Evolutionary conservation across 2,329 filamentous ascomycete genomes (phyloP).

Genomic region (Fusarium sulawesiense): DNA sequence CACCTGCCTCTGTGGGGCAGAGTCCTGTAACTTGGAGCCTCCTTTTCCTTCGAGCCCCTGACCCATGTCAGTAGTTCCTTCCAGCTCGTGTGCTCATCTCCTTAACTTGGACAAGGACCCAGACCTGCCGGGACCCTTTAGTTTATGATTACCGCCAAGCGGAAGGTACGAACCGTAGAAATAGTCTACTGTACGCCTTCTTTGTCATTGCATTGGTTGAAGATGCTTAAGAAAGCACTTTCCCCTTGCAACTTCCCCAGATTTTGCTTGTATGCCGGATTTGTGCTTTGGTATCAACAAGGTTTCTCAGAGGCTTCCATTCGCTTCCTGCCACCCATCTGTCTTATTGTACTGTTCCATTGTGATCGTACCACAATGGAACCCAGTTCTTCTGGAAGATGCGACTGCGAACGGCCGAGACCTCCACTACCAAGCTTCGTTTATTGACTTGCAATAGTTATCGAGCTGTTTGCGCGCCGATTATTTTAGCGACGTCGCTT

Average conservation of each 20-base stretch:
- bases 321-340: conserved; percentile 13
- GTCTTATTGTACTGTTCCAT: not conserved
- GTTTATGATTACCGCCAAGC: conserved; percentile 2
- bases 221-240: not conserved
- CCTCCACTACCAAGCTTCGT: conserved; percentile 14
- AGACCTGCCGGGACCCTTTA: not conserved
- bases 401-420: conserved; percentile 2
- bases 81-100: conserved; percentile 23
- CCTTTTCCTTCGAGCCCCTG: conserved; percentile 26
- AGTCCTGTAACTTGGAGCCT: conserved; percentile 28
- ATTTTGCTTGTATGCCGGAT: conserved; percentile 11
- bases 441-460: not conserved
- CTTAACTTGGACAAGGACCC: not conserved
- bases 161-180: conserved; percentile 5
- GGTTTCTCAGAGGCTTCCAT: conserved; percentile 21
- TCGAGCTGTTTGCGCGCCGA: not conserved
- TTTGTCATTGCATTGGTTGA: conserved; percentile 18
- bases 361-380: conserved; percentile 28
- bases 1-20: conserved; percentile 30
- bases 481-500: not conserved
- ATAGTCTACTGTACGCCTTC: not conserved
- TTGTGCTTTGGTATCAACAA: conserved; percentile 11
- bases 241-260: conserved; percentile 27
- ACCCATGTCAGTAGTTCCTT: conserved; percentile 1
- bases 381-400: conserved; percentile 8